phyloP scores from a whole-genome alignment of 805 yeast species.

The Cyberlindnera mississippiensis region DNA sequence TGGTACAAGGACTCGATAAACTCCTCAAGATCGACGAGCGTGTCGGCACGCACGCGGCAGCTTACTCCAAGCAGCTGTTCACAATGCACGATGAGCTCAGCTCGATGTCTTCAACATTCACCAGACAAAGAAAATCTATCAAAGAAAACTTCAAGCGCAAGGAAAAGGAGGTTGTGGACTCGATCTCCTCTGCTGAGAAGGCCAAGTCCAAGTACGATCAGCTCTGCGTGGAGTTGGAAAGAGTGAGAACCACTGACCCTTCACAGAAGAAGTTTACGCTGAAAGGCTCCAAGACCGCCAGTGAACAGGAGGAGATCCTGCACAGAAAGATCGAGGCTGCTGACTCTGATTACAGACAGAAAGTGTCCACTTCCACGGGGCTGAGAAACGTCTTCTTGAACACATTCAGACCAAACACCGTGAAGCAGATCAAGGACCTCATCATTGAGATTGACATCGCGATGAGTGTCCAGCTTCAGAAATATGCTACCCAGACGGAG shows the following conservation, averaged over 20 bases:
- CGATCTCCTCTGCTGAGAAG: constrained; percentile 82
- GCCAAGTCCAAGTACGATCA: constrained; percentile 76
- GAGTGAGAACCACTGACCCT: constrained; percentile 76
- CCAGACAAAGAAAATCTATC: constrained; percentile 65
- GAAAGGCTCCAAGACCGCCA: constrained; percentile 72
- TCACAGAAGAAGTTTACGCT: constrained; percentile 77
- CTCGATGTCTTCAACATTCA: constrained; percentile 65
- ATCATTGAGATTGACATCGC: constrained; percentile 89
- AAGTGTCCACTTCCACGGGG: constrained; percentile 68
- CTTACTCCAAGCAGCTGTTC: constrained; percentile 74
- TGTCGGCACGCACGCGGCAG: constrained; percentile 62
- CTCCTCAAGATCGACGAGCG: constrained; percentile 78
- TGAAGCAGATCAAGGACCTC: constrained; percentile 67
- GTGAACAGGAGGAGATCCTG: constrained; percentile 86
- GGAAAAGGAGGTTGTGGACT: constrained; percentile 82
- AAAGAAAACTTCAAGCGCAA: constrained; percentile 80
- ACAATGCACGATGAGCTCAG: constrained; percentile 82
- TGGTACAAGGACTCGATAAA: constrained; percentile 60
- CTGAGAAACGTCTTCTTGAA: constrained; percentile 68
- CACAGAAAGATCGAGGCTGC: constrained; percentile 76
- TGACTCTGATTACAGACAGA: constrained; percentile 80
- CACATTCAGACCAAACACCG: constrained; percentile 72
- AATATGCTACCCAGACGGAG: constrained; percentile 85
- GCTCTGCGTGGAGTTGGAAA: constrained; percentile 82
- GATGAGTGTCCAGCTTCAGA: constrained; percentile 79